These are phyloP conservation scores for Barnettozyma hawaiiensis DNA, from an alignment of 1,139 yeast species.

Conservation along the genomic window DNA sequence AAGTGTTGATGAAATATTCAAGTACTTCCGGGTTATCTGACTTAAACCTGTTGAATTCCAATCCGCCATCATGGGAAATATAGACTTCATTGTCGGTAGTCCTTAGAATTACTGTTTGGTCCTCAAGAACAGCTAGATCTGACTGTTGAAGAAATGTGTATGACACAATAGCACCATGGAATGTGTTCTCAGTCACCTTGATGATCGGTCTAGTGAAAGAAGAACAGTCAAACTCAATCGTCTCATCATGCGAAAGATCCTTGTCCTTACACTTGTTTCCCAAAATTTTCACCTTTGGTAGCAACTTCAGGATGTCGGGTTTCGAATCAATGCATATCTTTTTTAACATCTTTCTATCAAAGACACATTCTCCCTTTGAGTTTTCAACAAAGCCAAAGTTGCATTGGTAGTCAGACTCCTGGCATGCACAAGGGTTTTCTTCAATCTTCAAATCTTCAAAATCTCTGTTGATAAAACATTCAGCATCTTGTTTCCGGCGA, in stretches of 20 bases:
- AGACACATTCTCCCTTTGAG: slow-evolving; percentile 48
- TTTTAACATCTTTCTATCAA: slow-evolving; percentile 32
- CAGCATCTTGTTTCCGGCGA: slow-evolving; percentile 63
- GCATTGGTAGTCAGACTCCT: slow-evolving; percentile 69
- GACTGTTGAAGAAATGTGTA: slow-evolving; percentile 52
- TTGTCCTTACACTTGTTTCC: slow-evolving; percentile 43
- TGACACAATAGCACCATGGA: slow-evolving; percentile 43
- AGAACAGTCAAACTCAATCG: slow-evolving; percentile 29
- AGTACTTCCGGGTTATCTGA: slow-evolving; percentile 44
- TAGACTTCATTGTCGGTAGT: slow-evolving; percentile 48
- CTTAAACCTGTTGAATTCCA: slow-evolving; percentile 42
- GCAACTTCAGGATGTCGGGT: slow-evolving; percentile 20
- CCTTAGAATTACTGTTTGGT: slow-evolving; percentile 68
- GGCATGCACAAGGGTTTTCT: slow-evolving; percentile 63
- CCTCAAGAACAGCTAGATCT: slow-evolving; percentile 32
- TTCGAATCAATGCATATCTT: slow-evolving; percentile 30
- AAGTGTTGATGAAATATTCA: slow-evolving; percentile 55
- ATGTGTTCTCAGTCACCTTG: slow-evolving; percentile 20
- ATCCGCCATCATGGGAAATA: slow-evolving; percentile 79
- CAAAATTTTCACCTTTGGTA: slow-evolving; percentile 34
- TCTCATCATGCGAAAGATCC: slow-evolving; percentile 9
- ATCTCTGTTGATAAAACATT: slow-evolving; percentile 61
- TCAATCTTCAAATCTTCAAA: slow-evolving; percentile 53
- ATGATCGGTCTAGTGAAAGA: slow-evolving; percentile 17
- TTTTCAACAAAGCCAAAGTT: slow-evolving; percentile 46